phyloP scores from a whole-genome alignment of 2,329 filamentous ascomycete genomes.

The Colletotrichum simmondsii region DNA sequence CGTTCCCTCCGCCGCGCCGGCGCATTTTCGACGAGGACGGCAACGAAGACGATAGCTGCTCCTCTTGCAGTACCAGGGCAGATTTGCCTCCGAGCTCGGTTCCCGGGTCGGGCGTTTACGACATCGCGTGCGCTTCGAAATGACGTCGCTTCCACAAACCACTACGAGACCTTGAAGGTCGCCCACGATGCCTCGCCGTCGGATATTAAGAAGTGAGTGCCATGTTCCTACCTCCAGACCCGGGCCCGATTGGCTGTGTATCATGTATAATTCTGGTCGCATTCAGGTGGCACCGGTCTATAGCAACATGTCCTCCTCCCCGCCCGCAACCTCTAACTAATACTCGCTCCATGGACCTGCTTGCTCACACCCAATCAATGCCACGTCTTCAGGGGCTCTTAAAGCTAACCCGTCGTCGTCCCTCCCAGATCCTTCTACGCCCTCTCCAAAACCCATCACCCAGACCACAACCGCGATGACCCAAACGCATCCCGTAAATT shows the following conservation, averaged over 20 bases:
- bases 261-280: neutral
- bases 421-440: slow-evolving; percentile 80
- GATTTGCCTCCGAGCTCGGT: slow-evolving; percentile 1
- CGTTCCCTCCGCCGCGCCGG: slow-evolving; percentile 36
- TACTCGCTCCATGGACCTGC: too few relatives aligned
- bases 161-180: slow-evolving; percentile 88
- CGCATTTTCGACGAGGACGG: neutral
- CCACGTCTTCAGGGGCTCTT: neutral
- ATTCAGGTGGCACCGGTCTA: neutral
- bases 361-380: too few relatives aligned
- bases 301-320: slow-evolving; percentile 16
- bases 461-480: slow-evolving; percentile 86
- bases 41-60: neutral
- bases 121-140: slow-evolving; percentile 41
- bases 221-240: neutral
- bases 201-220: slow-evolving; percentile 84
- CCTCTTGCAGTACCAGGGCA: neutral
- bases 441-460: slow-evolving; percentile 92
- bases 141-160: slow-evolving; percentile 60
- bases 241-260: neutral
- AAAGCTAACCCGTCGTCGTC: neutral
- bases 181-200: slow-evolving; percentile 72
- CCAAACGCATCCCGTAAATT: slow-evolving; percentile 80
- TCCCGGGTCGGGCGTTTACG: slow-evolving; percentile 39
- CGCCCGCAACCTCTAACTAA: neutral